These are phyloP conservation scores for Ramularia endophylla DNA, from an alignment of 2,329 filamentous ascomycete species.

Conservation along the genomic window DNA sequence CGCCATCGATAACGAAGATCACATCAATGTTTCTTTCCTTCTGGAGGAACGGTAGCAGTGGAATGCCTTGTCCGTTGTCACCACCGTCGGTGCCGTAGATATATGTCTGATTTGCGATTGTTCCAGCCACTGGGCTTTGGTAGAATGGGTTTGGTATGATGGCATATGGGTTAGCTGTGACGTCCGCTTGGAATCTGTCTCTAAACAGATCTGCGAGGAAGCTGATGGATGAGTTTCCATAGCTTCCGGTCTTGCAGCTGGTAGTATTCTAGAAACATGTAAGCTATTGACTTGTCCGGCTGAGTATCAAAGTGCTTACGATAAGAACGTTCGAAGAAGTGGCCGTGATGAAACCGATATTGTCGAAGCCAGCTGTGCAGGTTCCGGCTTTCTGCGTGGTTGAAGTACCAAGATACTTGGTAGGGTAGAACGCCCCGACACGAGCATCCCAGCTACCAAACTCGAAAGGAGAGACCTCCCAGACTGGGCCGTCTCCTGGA, in stretches of 20 bases:
- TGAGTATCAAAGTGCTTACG: not conserved
- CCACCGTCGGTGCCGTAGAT: conserved; percentile 12
- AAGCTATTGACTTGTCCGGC: not conserved
- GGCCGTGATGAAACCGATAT: conserved; percentile 11
- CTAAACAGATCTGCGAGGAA: conserved; percentile 6
- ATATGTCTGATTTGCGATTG: conserved; percentile 6
- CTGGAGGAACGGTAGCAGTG: conserved; percentile 11
- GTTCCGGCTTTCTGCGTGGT: not conserved
- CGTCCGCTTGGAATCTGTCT: conserved; percentile 1
- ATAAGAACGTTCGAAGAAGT: conserved; percentile 13
- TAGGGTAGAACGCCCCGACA: conserved; percentile 12
- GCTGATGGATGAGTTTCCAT: no score
- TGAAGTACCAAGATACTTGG: conserved; percentile 10
- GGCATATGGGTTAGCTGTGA: conserved; percentile 11
- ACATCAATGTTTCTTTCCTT: conserved; percentile 10
- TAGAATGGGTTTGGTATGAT: conserved; percentile 14
- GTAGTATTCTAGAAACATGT: no score
- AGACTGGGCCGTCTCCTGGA: conserved; percentile 7
- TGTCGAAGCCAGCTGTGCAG: conserved; percentile 12
- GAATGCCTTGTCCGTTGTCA: conserved; percentile 9
- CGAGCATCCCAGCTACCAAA: conserved; percentile 11
- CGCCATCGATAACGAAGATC: conserved; percentile 12
- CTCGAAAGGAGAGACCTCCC: conserved; percentile 12
- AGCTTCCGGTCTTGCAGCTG: no score
- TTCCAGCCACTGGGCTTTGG: conserved; percentile 5